A percentile compares a stretch with the other conserved stretches of the same genome.
Conservation (phyloP, 1,139 yeast species). For the Meyerozyma athensensis region DNA sequence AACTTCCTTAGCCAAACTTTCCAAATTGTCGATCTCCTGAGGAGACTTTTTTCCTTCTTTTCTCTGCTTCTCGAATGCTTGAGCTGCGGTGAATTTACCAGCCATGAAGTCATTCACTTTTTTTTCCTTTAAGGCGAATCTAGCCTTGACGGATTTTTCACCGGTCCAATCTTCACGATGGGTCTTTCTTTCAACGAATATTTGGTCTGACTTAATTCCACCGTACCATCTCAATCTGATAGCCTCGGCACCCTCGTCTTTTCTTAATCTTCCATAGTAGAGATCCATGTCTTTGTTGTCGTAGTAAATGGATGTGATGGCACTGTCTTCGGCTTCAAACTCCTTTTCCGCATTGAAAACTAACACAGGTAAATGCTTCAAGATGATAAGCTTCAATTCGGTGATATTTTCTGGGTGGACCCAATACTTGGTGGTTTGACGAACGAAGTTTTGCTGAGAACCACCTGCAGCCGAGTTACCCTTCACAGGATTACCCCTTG, state of each 20-base stretch:
- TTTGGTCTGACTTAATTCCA: conserved; percentile 89
- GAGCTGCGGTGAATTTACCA: conserved; percentile 82
- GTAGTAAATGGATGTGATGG: conserved; percentile 92
- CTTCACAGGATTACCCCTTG: conserved; percentile 88
- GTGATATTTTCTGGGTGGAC: conserved; percentile 98
- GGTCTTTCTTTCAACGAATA: conserved; percentile 94
- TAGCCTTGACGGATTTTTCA: conserved; percentile 94
- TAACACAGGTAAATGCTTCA: conserved; percentile 92
- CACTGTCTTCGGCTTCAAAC: conserved; percentile 89
- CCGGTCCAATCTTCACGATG: conserved; percentile 99
- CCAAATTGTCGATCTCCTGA: conserved; percentile 87
- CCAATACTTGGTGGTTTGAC: conserved; percentile 99
- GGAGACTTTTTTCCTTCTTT: conserved; percentile 85
- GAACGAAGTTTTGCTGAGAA: conserved; percentile 91
- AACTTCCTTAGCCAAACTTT: conserved; percentile 85
- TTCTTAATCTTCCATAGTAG: conserved; percentile 89
- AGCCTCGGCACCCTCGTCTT: conserved; percentile 99
- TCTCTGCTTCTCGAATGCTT: conserved; percentile 87
- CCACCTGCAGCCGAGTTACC: conserved; percentile 98
- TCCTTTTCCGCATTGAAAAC: conserved; percentile 96
- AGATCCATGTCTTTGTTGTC: conserved; percentile 86
- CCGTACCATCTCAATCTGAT: conserved; percentile 98
- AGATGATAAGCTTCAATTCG: conserved; percentile 86
- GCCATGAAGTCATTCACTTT: conserved; percentile 77
- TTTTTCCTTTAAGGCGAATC: conserved; percentile 88